Evolutionary conservation across 495 filamentous ascomycete genomes (phyloP).

Genomic region (Penicillium cinerascens): DNA sequence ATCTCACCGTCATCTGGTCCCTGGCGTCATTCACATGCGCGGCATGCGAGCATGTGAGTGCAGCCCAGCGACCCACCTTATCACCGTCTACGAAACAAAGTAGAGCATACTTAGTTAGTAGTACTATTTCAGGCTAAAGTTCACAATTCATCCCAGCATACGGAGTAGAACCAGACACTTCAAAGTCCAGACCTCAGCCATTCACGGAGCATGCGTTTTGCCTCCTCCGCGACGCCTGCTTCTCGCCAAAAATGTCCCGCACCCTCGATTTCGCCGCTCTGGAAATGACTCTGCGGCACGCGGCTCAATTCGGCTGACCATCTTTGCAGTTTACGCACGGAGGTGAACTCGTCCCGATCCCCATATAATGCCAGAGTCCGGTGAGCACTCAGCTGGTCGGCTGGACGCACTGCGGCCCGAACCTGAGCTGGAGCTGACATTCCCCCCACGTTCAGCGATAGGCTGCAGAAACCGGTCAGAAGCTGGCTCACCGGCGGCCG

Average conservation of each 20-base stretch:
- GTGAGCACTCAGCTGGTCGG: slow-evolving; percentile 53
- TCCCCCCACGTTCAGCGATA: slow-evolving; percentile 29
- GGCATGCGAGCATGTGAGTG: slow-evolving; percentile 12
- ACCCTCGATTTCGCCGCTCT: slow-evolving; percentile 55
- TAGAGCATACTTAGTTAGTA: no score
- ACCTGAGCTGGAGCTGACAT: slow-evolving; percentile 16
- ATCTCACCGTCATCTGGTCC: slow-evolving; percentile 18
- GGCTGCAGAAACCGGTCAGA: slow-evolving; percentile 50
- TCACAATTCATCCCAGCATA: no score
- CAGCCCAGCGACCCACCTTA: background rate
- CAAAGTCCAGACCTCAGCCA: slow-evolving; percentile 31
- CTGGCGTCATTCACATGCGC: slow-evolving; percentile 14
- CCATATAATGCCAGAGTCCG: slow-evolving; percentile 74
- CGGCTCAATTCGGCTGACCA: slow-evolving; percentile 63
- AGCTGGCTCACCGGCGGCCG: slow-evolving; percentile 59
- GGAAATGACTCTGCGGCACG: slow-evolving; percentile 41
- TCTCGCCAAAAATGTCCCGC: slow-evolving; percentile 88
- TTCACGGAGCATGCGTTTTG: slow-evolving; percentile 44
- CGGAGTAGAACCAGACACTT: background rate
- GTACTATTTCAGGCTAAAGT: background rate
- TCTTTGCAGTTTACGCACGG: slow-evolving; percentile 58
- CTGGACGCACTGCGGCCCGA: slow-evolving; percentile 37
- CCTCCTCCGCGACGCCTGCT: slow-evolving; percentile 51
- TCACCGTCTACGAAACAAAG: no score
- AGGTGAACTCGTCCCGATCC: slow-evolving; percentile 67